These are phyloP conservation scores for Hypoxylon sp. DNA, from an alignment of 2,329 filamentous ascomycete species.

Conservation along the genomic window DNA sequence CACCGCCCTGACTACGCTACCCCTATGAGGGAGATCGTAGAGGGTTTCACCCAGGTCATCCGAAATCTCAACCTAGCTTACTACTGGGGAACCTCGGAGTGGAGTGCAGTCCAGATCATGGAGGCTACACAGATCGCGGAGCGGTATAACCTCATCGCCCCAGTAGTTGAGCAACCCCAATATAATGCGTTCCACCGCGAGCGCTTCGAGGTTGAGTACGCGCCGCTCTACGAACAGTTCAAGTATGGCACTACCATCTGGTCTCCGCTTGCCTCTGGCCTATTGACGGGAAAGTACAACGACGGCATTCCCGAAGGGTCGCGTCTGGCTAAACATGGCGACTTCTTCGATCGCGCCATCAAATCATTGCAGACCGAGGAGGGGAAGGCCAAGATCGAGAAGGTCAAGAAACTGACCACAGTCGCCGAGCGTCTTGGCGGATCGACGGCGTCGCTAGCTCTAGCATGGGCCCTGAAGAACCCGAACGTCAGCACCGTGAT, in stretches of 20 bases:
- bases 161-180: constrained; percentile 64
- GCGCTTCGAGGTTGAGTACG: constrained; percentile 74
- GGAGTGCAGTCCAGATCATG: constrained; percentile 71
- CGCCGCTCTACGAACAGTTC: constrained; percentile 69
- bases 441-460: constrained; percentile 65
- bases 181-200: constrained; percentile 75
- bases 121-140: constrained; percentile 70
- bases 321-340: constrained; percentile 73
- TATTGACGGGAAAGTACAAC: constrained; percentile 76
- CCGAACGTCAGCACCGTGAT: constrained; percentile 68
- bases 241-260: constrained; percentile 67
- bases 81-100: constrained; percentile 76
- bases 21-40: constrained; percentile 75
- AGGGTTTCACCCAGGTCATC: constrained; percentile 64
- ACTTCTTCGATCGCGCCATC: constrained; percentile 73
- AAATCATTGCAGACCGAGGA: constrained; percentile 73
- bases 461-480: constrained; percentile 70
- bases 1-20: constrained; percentile 72
- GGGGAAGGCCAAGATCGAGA: constrained; percentile 66
- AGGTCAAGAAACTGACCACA: constrained; percentile 61
- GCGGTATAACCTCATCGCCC: constrained; percentile 71
- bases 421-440: constrained; percentile 72
- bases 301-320: constrained; percentile 73
- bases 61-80: constrained; percentile 71
- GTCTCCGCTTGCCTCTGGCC: constrained; percentile 68